Evolutionary conservation across 176 grass and related monocot genomes (phyloP), one percentile per base, ranked within the genome.

Genomic region (Oryza longistaminata): DNA sequence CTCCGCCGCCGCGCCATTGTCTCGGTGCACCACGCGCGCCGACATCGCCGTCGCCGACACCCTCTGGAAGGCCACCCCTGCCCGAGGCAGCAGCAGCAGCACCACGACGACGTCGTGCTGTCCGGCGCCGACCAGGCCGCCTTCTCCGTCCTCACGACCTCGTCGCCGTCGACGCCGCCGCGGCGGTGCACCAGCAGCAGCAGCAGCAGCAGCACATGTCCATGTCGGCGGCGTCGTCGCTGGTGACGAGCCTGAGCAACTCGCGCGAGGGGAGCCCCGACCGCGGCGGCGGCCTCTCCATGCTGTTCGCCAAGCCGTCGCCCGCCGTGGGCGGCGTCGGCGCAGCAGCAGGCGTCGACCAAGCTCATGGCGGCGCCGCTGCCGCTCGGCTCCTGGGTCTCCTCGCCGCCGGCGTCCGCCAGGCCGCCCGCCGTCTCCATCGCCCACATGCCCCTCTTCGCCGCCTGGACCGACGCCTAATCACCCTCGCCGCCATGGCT

Each of bases 401-500:
- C 90, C 49, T 33, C 85, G 68, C 73, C 93, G 13, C 73, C 76
- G 12, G 65, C 89, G 10, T 77, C 76, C 0, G 76, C 87, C 35
- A 70, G 88, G 44, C 74, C 87, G n/a, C 84, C 93, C 71, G 83
- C 93, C 25, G 81, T 96, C n/a, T 93, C 97, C 71, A 96, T 99
- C 78, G 78, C 93, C 25, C 93, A 99, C 78, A 85, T 99, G 91
- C 93, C 96, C 13, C 26, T 96, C 25, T 99, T 99, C 73, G 86
- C 93, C 68, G 90, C 97, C 9, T 99, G 97, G 97, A 90, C 91
- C 17, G 97, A 99, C 84, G 86, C 92, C 6, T 99, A 75, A 95
- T 34, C 13, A 44, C 15, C 15, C 61, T 13, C 58, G 1, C 26
- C 3, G n/a, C 44, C 61, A 17, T 35, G 15, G 27, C 11, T 58